phyloP scores from a whole-genome alignment of 768 basidiomycete species.

The Tricholoma sp. region DNA sequence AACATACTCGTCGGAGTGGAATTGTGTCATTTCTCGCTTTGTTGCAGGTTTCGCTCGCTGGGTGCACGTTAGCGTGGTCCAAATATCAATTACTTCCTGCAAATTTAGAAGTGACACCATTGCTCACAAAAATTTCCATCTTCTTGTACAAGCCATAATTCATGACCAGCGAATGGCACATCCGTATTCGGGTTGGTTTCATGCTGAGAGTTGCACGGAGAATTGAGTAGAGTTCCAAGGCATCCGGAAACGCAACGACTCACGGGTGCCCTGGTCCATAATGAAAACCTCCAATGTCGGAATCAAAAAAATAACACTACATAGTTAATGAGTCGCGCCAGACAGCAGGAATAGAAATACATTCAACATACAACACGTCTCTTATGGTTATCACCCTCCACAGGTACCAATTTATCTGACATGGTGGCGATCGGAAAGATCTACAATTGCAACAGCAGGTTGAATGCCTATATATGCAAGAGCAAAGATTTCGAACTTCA shows the following conservation, averaged over 20 bases:
- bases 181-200: conserved; percentile 97
- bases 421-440: conserved; percentile 18
- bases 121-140: conserved; percentile 98
- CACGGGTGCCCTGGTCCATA: conserved; percentile 98
- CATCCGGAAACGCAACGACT: conserved; percentile 18
- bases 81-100: background rate
- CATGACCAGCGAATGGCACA: conserved; percentile 99
- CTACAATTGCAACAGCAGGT: background rate
- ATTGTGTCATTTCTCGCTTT: conserved; percentile 99
- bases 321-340: background rate
- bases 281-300: conserved; percentile 98
- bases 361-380: conserved; percentile 75
- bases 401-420: conserved; percentile 52
- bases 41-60: conserved; percentile 99
- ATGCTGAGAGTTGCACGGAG: conserved; percentile 47
- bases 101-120: background rate
- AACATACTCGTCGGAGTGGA: conserved; percentile 98
- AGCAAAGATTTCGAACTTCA: too few relatives aligned
- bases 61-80: background rate
- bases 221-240: conserved; percentile 11
- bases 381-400: conserved; percentile 70
- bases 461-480: conserved; percentile 2
- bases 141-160: conserved; percentile 99
- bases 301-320: conserved; percentile 99
- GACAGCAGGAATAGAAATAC: conserved; percentile 7